Evolutionary conservation across 495 filamentous ascomycete species (phyloP).

Genomic region (Penicillium coffeae): DNA sequence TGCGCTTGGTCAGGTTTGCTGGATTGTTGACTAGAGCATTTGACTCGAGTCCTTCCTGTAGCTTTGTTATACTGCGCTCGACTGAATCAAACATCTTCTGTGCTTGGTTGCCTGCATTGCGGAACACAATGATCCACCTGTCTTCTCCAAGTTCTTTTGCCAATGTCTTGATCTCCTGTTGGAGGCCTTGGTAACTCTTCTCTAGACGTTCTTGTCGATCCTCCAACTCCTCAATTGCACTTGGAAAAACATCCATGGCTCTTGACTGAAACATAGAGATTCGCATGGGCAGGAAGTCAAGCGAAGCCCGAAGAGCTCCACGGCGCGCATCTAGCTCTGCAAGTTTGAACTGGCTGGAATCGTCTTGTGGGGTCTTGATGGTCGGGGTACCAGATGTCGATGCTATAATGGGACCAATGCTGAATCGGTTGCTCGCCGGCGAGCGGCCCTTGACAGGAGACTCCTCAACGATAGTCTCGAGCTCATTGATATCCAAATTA

Average conservation of each 20-base stretch:
- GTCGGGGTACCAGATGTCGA: constrained; percentile 53
- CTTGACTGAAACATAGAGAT: constrained; percentile 77
- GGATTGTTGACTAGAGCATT: constrained; percentile 67
- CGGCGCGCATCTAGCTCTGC: constrained; percentile 88
- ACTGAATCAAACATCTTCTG: constrained; percentile 94
- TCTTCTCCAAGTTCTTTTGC: constrained; percentile 89
- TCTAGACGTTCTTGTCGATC: constrained; percentile 66
- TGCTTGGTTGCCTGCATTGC: constrained; percentile 87
- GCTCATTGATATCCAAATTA: constrained; percentile 76
- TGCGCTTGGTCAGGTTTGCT: constrained; percentile 64
- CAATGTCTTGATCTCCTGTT: constrained; percentile 81
- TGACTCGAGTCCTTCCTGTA: constrained; percentile 74
- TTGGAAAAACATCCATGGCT: constrained; percentile 74
- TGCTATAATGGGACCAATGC: constrained; percentile 55
- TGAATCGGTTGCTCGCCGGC: constrained; percentile 59
- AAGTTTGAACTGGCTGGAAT: constrained; percentile 69
- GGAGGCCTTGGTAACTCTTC: constrained; percentile 72
- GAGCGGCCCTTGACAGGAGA: constrained; percentile 55
- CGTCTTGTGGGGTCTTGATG: constrained; percentile 64
- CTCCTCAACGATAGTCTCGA: constrained; percentile 93
- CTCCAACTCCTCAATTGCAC: constrained; percentile 84
- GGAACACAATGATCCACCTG: constrained; percentile 90
- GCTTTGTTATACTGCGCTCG: constrained; percentile 73
- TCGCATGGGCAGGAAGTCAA: constrained; percentile 97
- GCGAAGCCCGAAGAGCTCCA: constrained; percentile 86